Conservation (phyloP, 140 eudicot species). For the Bidens hawaiensis region DNA sequence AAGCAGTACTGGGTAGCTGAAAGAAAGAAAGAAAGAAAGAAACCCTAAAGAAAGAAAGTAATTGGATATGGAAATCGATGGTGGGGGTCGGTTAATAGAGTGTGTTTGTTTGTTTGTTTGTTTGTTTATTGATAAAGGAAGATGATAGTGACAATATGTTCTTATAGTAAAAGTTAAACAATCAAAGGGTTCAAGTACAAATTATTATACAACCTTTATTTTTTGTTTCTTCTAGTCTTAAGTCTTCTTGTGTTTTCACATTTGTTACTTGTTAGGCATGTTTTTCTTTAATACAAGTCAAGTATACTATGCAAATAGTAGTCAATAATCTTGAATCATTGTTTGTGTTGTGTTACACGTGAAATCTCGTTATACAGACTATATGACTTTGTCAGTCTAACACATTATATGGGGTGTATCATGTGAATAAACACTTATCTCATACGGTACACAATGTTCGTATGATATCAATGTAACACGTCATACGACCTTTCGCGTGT, state of each 20-base stretch:
- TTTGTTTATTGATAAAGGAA: slow-evolving; percentile 36
- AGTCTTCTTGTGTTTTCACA: slow-evolving; percentile 35
- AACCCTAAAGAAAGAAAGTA: slow-evolving; percentile 11
- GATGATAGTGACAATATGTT: slow-evolving; percentile 43
- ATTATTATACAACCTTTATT: slow-evolving; percentile 17
- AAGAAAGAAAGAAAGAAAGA: slow-evolving; percentile 15
- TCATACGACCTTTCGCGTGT: too few relatives aligned
- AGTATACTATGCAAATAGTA: too few relatives aligned
- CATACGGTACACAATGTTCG: too few relatives aligned
- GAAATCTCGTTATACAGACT: too few relatives aligned
- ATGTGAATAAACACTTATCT: too few relatives aligned
- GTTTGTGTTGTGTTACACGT: too few relatives aligned
- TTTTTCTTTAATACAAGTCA: background rate
- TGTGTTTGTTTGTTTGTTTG: background rate
- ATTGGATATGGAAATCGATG: background rate
- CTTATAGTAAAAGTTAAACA: slow-evolving; percentile 17
- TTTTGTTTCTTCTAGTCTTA: slow-evolving; percentile 12
- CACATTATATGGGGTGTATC: too few relatives aligned
- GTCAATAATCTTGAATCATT: too few relatives aligned
- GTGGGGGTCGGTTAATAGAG: too few relatives aligned
- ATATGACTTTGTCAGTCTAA: too few relatives aligned
- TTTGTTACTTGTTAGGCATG: slow-evolving; percentile 24
- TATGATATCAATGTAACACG: too few relatives aligned
- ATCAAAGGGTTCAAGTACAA: slow-evolving; percentile 33
- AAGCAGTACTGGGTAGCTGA: slow-evolving; percentile 7